Conservation (phyloP, 176 grass and related monocot species). For the Leersia perrieri region DNA sequence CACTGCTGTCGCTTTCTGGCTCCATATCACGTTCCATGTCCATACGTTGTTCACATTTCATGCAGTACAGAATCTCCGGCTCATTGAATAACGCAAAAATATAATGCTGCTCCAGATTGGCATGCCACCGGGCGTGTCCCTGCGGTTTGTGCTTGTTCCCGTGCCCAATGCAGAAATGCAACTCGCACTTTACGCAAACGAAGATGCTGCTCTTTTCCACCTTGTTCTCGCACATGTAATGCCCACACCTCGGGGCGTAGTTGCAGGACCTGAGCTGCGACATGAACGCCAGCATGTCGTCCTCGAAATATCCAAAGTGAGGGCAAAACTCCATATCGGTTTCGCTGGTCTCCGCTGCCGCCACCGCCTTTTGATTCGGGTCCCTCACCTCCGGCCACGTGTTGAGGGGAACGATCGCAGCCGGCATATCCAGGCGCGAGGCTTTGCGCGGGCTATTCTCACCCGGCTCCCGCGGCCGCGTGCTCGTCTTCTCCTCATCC, state of each 20-base stretch:
- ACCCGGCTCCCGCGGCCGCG: not conserved
- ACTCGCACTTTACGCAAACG: slow-evolving; percentile 68
- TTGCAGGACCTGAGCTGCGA: slow-evolving; percentile 16
- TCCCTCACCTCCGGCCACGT: not conserved
- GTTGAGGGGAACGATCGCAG: too few relatives aligned
- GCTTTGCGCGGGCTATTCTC: slow-evolving; percentile 22
- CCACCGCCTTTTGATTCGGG: not conserved
- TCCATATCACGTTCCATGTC: not conserved
- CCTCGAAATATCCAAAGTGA: slow-evolving; percentile 30
- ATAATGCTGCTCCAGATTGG: slow-evolving; percentile 39
- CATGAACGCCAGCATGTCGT: slow-evolving; percentile 33
- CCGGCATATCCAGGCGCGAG: not conserved
- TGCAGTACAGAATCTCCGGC: not conserved
- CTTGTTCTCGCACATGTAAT: slow-evolving; percentile 8
- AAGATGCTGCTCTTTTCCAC: slow-evolving; percentile 20
- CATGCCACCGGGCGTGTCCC: slow-evolving; percentile 61
- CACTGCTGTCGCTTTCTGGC: not conserved
- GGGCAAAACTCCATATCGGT: slow-evolving; percentile 28
- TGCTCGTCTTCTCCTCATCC: slow-evolving; percentile 10
- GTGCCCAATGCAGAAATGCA: slow-evolving; percentile 31
- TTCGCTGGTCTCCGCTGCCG: not conserved
- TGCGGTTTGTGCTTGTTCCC: not conserved
- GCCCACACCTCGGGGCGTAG: slow-evolving; percentile 26
- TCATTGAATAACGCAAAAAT: not conserved
- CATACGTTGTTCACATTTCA: not conserved